These are phyloP conservation scores for Teratosphaeria zuluensis DNA, from an alignment of 2,329 filamentous ascomycete genomes.

Conservation along the genomic window DNA sequence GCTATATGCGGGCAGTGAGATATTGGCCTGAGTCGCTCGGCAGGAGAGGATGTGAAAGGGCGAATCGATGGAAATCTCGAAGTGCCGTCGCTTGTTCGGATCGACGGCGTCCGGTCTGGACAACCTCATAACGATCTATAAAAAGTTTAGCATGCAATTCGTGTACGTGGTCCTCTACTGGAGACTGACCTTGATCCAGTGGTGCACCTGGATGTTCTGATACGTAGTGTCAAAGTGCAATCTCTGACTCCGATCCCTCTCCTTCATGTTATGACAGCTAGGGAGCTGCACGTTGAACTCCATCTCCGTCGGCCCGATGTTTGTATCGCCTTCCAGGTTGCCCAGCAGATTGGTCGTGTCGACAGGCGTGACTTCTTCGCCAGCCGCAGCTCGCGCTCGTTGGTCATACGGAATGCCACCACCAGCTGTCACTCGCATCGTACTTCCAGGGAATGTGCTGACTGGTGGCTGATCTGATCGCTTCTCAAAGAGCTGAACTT, in stretches of 20 bases:
- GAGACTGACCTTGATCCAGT: constrained; percentile 80
- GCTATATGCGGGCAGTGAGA: constrained; percentile 71
- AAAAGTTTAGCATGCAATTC: background rate
- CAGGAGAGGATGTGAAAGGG: constrained; percentile 90
- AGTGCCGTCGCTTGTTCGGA: constrained; percentile 71
- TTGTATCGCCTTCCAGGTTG: constrained; percentile 64
- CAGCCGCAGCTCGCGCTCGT: constrained; percentile 45
- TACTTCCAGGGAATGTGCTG: constrained; percentile 63
- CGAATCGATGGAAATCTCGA: constrained; percentile 93
- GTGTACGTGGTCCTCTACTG: no score
- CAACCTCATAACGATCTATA: constrained; percentile 79
- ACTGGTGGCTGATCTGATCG: constrained; percentile 67
- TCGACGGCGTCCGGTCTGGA: constrained; percentile 74
- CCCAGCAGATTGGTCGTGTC: constrained; percentile 65
- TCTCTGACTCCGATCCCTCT: constrained; percentile 55
- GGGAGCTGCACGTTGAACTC: constrained; percentile 90
- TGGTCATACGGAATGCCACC: constrained; percentile 65
- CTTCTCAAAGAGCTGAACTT: constrained; percentile 82
- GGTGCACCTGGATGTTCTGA: constrained; percentile 85
- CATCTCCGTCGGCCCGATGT: constrained; percentile 82
- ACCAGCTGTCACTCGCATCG: constrained; percentile 66
- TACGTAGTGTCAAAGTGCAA: constrained; percentile 88
- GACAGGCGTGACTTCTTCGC: constrained; percentile 44
- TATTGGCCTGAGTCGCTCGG: constrained; percentile 85
- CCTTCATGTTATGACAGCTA: constrained; percentile 73